Base-by-base conservation (phyloP, 768 basidiomycete species). In the Suillus brevipes region DNA sequence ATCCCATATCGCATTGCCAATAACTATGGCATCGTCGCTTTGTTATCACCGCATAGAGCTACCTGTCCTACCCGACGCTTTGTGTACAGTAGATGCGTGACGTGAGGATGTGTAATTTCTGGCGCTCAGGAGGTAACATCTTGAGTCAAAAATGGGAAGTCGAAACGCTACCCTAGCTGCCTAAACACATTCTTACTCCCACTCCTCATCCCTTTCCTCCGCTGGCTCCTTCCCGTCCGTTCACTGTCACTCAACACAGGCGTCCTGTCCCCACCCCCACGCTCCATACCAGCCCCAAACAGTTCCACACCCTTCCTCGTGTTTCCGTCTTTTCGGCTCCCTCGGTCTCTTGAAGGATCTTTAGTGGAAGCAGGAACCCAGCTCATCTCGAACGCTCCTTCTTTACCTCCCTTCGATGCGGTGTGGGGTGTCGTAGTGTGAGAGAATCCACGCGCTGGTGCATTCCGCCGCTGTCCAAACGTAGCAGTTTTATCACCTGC, bases 221-320 rank as follows among this genome's bases (percentile, higher is more conserved):
- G 83, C 43, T 91, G 84, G 40, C 84, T 89, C 77, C 97, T 82
- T n/a, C 97, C 96, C 49, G 83, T 84, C 69, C 89, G 81, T 60
- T 92, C 91, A 65, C 83, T 83, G 67, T 90, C 91, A 42, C 79
- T 84, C 70, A 89, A 74, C 65, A 81, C 83, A 31, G 76, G 68
- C 31, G 66, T 79, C 12, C 78, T 75, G 47, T 84, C 85, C 57
- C 80, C 81, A 2, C 85, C 84, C 2, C 93, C 94, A 70, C 83
- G 89, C 81, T 97, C 94, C 88, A 99, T 80, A 28, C 95, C 95
- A 52, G 88, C 91, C 34, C 95, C 95, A 72, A 97, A 96, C 53
- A 77, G 78, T 77, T 95, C 93, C 50, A 89, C 85, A 34, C 87
- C 89, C 74, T 86, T 89, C 71, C 83, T 79, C 65, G 68, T 70